A percentile compares a stretch with the other conserved stretches of the same genome.
Conservation (phyloP, 1,284 basidiomycete species). For the Marasmius fiardii region DNA sequence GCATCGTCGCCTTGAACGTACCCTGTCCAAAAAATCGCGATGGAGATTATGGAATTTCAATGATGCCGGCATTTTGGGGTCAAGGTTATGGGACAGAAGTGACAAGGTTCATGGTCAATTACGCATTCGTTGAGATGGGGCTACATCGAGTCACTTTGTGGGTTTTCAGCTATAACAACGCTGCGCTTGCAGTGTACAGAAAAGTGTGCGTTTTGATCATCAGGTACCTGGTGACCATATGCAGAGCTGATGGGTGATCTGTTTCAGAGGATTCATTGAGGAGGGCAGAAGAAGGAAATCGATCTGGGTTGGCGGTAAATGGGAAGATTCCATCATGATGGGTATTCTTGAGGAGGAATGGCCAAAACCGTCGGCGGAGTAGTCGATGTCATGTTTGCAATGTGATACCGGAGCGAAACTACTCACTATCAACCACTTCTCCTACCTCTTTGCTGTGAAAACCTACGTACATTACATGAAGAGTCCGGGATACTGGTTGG, state of each 20-base stretch:
- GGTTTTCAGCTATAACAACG: conserved; percentile 26
- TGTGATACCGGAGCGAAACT: no score
- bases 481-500: neutral
- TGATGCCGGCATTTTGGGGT: conserved; percentile 27
- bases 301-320: conserved; percentile 8
- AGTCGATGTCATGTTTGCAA: no score
- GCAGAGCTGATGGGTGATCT: neutral
- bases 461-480: neutral
- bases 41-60: conserved; percentile 27
- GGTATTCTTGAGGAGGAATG: conserved; percentile 11
- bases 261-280: conserved; percentile 1
- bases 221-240: neutral
- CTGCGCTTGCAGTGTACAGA: conserved; percentile 29
- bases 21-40: conserved; percentile 21
- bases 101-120: conserved; percentile 27
- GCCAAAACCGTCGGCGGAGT: neutral
- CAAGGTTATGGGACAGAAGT: conserved; percentile 32
- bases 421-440: no score
- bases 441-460: no score
- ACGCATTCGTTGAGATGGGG: conserved; percentile 29
- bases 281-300: conserved; percentile 8
- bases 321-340: conserved; percentile 9
- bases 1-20: neutral
- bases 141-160: conserved; percentile 30
- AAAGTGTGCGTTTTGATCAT: conserved; percentile 25